A percentile compares a stretch with the other conserved stretches of the same genome.
Conservation (phyloP, 192 early-diverging fungal genomes). For the Coemansia nantahalensis region DNA sequence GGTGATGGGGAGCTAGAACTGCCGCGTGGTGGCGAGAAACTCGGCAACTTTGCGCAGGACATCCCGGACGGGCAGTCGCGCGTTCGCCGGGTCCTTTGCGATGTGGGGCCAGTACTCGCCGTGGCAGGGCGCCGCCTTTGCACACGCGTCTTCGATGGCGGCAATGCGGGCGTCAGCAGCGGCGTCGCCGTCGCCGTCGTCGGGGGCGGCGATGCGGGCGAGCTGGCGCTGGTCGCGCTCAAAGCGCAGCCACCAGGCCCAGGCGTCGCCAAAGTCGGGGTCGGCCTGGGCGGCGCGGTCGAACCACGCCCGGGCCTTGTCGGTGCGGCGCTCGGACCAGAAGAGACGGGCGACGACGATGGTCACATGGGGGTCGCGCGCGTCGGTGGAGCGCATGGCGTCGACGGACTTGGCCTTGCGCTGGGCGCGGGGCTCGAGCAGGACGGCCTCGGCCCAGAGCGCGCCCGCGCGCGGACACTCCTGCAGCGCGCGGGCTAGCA, state of each 20-base stretch:
- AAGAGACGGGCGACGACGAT: constrained; percentile 85
- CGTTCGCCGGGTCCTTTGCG: constrained; percentile 64
- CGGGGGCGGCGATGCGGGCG: not conserved
- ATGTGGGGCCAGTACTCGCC: constrained; percentile 84
- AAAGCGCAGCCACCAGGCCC: constrained; percentile 95
- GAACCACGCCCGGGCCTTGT: constrained; percentile 95
- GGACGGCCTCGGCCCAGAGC: constrained; percentile 87
- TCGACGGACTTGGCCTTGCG: constrained; percentile 85
- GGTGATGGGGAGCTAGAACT: too few species aligned
- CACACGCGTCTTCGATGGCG: constrained; percentile 65
- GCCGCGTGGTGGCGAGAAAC: constrained; percentile 12
- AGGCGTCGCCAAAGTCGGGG: constrained; percentile 87
- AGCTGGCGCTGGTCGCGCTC: constrained; percentile 60
- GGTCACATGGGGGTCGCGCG: constrained; percentile 73
- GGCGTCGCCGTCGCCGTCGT: too few species aligned
- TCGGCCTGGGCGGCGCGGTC: constrained; percentile 75
- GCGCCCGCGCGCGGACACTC: constrained; percentile 84
- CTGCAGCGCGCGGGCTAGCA: constrained; percentile 87
- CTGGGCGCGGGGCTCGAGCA: constrained; percentile 81
- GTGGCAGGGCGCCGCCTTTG: constrained; percentile 80
- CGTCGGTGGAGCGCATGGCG: constrained; percentile 87
- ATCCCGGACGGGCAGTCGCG: constrained; percentile 11
- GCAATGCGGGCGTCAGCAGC: not conserved
- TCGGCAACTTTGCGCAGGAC: constrained; percentile 22
- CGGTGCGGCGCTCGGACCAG: constrained; percentile 89